Base-by-base conservation (phyloP, 257 asterid species). In the Salvia splendens region DNA sequence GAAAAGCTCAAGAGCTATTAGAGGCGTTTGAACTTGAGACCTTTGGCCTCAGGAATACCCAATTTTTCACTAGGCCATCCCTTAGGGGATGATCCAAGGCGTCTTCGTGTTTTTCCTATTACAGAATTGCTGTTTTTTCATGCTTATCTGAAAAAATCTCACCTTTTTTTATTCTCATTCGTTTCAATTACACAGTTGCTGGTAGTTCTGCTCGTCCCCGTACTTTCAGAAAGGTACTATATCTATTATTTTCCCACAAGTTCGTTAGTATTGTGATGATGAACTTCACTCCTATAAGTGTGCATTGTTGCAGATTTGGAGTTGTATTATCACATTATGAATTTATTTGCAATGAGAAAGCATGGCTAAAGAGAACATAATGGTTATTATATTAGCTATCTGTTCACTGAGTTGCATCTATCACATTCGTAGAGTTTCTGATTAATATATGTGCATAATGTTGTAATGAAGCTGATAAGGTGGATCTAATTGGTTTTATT, bases 181-280 rank as follows among this genome's bases (percentile, higher is more conserved):
- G 9, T 64, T 55, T 35, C 24, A 16, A 52, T 24, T 43, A 71
- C 73, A 60, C 95, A 92, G 98, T 77, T 73, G 91, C 96, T 77
- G 96, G 96, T 62, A 77, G 92, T 68, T 92, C 98, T 69, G 72
- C 92, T 54, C 96, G 96, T 70, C 98, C 98, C 61, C 95, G 95
- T 65, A 78, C 95, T 4, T 92, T 92, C 83, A 92, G 59, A 75
- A 65, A 76, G 95, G 98, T 92, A 81, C 32, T 38, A 5, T 6
- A 30, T 54, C 46, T 33, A 33, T 33, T 58, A 12, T 61, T 55
- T 65, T 72, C 56, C 20, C 30, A n/a, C 17, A n/a, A 40, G 4
- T 15, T 36, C 55, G 51, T 11, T 72, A 47, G 35, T 46, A 16
- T 30, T 11, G 14, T 42, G 33, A 40, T 33, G 51, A 57, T 43